phyloP scores from a whole-genome alignment of 2,329 filamentous ascomycete genomes.

The Nannizziopsis barbatae region DNA sequence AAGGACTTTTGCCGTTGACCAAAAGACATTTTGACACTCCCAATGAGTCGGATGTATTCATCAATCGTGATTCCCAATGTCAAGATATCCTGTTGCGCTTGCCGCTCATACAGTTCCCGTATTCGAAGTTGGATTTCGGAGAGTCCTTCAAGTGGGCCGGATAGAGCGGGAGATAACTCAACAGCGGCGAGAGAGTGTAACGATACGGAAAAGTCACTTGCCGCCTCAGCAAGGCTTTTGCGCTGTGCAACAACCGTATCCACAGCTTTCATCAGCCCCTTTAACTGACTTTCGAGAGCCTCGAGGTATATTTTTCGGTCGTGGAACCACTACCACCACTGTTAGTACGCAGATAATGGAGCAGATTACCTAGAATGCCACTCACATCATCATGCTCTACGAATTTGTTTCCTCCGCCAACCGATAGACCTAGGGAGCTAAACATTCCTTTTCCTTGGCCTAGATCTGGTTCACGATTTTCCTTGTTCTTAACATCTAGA shows the following conservation, averaged over 20 bases:
- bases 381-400: slow-evolving; percentile 91
- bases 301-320: slow-evolving; percentile 92
- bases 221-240: slow-evolving; percentile 86
- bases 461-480: slow-evolving; percentile 74
- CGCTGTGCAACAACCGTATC: slow-evolving; percentile 85
- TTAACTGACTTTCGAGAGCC: slow-evolving; percentile 81
- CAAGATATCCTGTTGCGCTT: slow-evolving; percentile 91
- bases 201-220: slow-evolving; percentile 83
- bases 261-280: slow-evolving; percentile 81
- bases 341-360: slow-evolving; percentile 4
- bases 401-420: slow-evolving; percentile 73
- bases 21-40: slow-evolving; percentile 89
- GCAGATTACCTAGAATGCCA: slow-evolving; percentile 14
- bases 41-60: slow-evolving; percentile 93
- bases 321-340: slow-evolving; percentile 70
- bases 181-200: slow-evolving; percentile 87
- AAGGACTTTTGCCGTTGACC: slow-evolving; percentile 88
- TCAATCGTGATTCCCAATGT: slow-evolving; percentile 96
- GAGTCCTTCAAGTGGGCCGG: slow-evolving; percentile 76
- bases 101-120: slow-evolving; percentile 86
- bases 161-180: slow-evolving; percentile 79
- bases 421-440: slow-evolving; percentile 67
- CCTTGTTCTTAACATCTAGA: slow-evolving; percentile 94
- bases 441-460: slow-evolving; percentile 90
- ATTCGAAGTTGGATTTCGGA: slow-evolving; percentile 92